Evolutionary conservation across 2,329 filamentous ascomycete genomes (phyloP).

Genomic region (Fusarium luffae): DNA sequence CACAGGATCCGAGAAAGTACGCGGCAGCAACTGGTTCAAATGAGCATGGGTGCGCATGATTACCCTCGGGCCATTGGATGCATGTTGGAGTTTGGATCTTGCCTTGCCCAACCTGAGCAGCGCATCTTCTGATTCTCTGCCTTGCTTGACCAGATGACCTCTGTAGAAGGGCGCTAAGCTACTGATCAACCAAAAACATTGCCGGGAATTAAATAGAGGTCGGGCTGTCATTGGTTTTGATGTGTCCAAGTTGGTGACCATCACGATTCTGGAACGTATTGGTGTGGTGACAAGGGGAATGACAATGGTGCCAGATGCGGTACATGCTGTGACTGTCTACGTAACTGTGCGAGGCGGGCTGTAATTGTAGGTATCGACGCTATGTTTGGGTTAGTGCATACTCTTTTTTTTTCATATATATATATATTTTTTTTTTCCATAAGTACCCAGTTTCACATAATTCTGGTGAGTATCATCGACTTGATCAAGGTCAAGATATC

Average conservation of each 20-base stretch:
- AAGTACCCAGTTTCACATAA: not conserved
- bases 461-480: not conserved
- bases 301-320: slow-evolving; percentile 26
- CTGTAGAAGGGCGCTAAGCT: slow-evolving; percentile 29
- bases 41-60: slow-evolving; percentile 15
- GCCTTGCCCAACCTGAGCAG: slow-evolving; percentile 7
- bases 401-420: not conserved
- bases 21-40: slow-evolving; percentile 1
- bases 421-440: too few species aligned
- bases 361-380: not conserved
- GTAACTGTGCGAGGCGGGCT: slow-evolving; percentile 13
- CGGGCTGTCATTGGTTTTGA: slow-evolving; percentile 30
- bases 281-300: slow-evolving; percentile 30
- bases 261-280: slow-evolving; percentile 23
- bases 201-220: slow-evolving; percentile 35
- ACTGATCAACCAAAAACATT: slow-evolving; percentile 30
- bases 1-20: not conserved
- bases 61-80: slow-evolving; percentile 13
- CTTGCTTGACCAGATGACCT: slow-evolving; percentile 39
- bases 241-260: slow-evolving; percentile 21
- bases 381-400: not conserved
- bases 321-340: slow-evolving; percentile 23
- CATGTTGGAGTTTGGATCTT: slow-evolving; percentile 15
- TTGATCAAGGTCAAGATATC: not conserved
- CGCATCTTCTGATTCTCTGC: slow-evolving; percentile 15